phyloP scores from a whole-genome alignment of 352 stramenopile species.

The Pythium rhizo-oryzae region DNA sequence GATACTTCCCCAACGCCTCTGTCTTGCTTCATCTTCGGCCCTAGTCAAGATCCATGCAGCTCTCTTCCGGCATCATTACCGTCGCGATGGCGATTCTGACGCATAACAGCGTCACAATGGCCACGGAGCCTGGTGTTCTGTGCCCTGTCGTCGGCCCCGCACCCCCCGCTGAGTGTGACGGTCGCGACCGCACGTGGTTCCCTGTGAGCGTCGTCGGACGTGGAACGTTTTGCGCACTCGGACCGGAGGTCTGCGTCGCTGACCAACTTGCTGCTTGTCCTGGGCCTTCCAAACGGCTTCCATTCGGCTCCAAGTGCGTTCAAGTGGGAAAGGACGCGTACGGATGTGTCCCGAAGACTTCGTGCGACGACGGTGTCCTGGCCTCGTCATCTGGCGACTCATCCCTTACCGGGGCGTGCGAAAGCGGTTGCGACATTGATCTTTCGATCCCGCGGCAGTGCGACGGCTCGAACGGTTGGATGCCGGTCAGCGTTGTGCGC shows the following conservation, averaged over 20 bases:
- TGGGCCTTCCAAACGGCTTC: slow-evolving; percentile 12
- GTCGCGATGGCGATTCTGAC: neutral
- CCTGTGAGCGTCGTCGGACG: slow-evolving; percentile 30
- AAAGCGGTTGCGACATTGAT: slow-evolving; percentile 19
- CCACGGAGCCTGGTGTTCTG: neutral
- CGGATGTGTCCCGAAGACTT: slow-evolving; percentile 28
- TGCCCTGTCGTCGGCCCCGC: slow-evolving; percentile 8
- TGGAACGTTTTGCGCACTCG: slow-evolving; percentile 27
- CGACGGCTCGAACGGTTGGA: slow-evolving; percentile 22
- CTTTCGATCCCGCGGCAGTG: slow-evolving; percentile 10
- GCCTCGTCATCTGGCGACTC: neutral
- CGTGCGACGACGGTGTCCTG: slow-evolving; percentile 19
- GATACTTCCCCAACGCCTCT: slow-evolving; percentile 8
- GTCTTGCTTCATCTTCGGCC: neutral
- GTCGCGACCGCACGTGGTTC: slow-evolving; percentile 26
- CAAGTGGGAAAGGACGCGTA: slow-evolving; percentile 25
- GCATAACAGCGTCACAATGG: neutral
- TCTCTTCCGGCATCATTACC: neutral
- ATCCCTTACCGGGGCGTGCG: neutral
- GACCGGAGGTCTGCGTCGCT: slow-evolving; percentile 24
- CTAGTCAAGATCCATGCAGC: neutral
- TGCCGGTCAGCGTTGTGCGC: slow-evolving; percentile 13
- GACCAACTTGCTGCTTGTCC: slow-evolving; percentile 25
- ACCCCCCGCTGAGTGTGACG: slow-evolving; percentile 17
- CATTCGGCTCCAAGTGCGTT: slow-evolving; percentile 29